Conservation (phyloP, 805 yeast genomes). For the Kuraishia piskuri region DNA sequence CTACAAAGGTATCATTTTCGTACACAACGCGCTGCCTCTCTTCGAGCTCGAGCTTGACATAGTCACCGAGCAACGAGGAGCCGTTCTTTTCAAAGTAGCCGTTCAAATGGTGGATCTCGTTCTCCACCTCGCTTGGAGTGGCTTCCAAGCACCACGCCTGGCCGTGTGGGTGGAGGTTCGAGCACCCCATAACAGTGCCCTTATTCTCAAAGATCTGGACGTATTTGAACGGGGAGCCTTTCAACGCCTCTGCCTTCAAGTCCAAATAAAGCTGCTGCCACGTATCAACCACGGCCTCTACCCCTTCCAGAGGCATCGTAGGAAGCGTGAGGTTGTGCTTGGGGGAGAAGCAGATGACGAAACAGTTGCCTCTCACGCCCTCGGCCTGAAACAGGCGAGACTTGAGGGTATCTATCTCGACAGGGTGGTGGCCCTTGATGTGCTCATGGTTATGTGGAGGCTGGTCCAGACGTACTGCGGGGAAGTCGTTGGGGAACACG, state of each 20-base stretch:
- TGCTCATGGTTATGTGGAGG: conserved; percentile 27
- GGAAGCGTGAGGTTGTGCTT: conserved; percentile 62
- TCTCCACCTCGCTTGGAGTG: conserved; percentile 58
- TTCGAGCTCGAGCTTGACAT: conserved; percentile 44
- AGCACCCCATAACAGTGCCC: conserved; percentile 77
- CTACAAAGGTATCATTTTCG: conserved; percentile 55
- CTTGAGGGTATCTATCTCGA: conserved; percentile 18
- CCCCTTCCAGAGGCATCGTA: conserved; percentile 37
- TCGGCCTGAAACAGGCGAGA: conserved; percentile 40
- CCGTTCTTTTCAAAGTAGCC: conserved; percentile 32
- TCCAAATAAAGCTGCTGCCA: conserved; percentile 49
- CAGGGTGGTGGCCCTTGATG: conserved; percentile 1
- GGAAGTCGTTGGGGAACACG: conserved; percentile 59
- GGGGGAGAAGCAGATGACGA: conserved; percentile 67
- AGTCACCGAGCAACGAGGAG: conserved; percentile 52
- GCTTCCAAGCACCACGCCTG: conserved; percentile 70
- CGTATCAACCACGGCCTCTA: conserved; percentile 42
- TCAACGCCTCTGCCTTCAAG: conserved; percentile 29
- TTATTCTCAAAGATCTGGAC: conserved; percentile 72
- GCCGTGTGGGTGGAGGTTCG: conserved; percentile 78
- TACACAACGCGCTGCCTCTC: conserved; percentile 45
- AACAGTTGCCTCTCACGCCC: conserved; percentile 61
- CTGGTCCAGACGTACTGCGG: conserved; percentile 57
- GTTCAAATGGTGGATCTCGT: conserved; percentile 44
- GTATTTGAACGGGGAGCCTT: conserved; percentile 41